Evolutionary conservation across 2,329 filamentous ascomycete species (phyloP).

Genomic region (Xylariaceae sp.): DNA sequence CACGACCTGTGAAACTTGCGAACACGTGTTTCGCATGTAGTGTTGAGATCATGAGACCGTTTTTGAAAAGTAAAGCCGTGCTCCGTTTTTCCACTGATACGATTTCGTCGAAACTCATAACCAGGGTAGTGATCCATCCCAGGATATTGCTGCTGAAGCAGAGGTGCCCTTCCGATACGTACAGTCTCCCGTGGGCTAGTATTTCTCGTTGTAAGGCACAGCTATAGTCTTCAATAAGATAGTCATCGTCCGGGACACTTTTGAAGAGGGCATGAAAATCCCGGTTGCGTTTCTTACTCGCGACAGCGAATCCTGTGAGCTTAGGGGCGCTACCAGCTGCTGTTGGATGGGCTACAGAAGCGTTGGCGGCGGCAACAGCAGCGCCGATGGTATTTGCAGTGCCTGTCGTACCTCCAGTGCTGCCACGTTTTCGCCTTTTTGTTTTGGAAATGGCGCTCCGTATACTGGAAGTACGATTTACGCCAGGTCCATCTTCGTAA

Average conservation of each 20-base stretch:
- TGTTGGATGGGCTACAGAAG: conserved; percentile 62
- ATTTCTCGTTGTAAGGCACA: conserved; percentile 95
- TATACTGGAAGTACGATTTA: conserved; percentile 64
- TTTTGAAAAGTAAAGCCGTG: conserved; percentile 92
- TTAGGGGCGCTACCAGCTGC: conserved; percentile 61
- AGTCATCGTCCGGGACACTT: conserved; percentile 96
- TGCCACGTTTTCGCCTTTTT: conserved; percentile 71
- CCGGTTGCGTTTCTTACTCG: conserved; percentile 90
- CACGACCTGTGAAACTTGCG: conserved; percentile 88
- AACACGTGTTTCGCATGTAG: conserved; percentile 94
- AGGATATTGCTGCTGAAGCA: conserved; percentile 99
- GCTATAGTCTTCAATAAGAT: conserved; percentile 97
- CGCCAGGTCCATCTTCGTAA: conserved; percentile 53
- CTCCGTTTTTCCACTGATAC: conserved; percentile 96
- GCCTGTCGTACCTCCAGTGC: conserved; percentile 63
- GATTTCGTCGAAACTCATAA: conserved; percentile 97
- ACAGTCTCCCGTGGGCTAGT: conserved; percentile 84
- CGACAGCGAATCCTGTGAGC: conserved; percentile 90
- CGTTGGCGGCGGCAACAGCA: conserved; percentile 65
- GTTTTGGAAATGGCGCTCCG: conserved; percentile 56
- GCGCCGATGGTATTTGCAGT: conserved; percentile 66
- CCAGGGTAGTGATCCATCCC: conserved; percentile 94
- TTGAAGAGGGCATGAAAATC: conserved; percentile 94
- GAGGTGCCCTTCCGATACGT: conserved; percentile 94
- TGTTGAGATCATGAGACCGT: conserved; percentile 94